A percentile compares a stretch with the other conserved stretches of the same genome.
These are phyloP conservation scores for Nigrospora oryzae DNA, from an alignment of 2,329 filamentous ascomycete species.

Conservation along the genomic window DNA sequence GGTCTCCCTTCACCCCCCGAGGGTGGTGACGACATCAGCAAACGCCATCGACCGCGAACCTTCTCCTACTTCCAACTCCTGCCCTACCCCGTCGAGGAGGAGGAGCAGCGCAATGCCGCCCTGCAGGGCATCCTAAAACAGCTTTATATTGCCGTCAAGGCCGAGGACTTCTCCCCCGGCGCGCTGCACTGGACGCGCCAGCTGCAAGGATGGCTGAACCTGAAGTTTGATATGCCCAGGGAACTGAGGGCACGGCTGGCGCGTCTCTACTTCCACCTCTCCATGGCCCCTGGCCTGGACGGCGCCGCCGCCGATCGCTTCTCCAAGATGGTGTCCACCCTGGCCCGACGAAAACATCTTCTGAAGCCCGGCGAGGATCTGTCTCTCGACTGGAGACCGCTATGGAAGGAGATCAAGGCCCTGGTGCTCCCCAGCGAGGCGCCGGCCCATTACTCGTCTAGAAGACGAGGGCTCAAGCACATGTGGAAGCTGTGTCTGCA, in stretches of 20 bases:
- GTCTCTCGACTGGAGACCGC: slow-evolving; percentile 83
- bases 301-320: slow-evolving; percentile 78
- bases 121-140: slow-evolving; percentile 85
- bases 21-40: slow-evolving; percentile 39
- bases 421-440: slow-evolving; percentile 83
- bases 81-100: slow-evolving; percentile 81
- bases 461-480: slow-evolving; percentile 50
- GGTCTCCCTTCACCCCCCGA: slow-evolving; percentile 47
- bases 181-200: slow-evolving; percentile 96
- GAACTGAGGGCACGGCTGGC: slow-evolving; percentile 76
- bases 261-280: slow-evolving; percentile 88
- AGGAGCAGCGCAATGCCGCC: slow-evolving; percentile 66
- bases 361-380: slow-evolving; percentile 84
- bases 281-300: slow-evolving; percentile 84
- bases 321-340: slow-evolving; percentile 87
- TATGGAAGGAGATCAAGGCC: slow-evolving; percentile 88
- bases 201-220: slow-evolving; percentile 85
- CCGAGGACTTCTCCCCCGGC: slow-evolving; percentile 89
- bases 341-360: slow-evolving; percentile 95
- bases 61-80: slow-evolving; percentile 89
- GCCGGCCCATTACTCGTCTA: slow-evolving; percentile 51
- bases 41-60: slow-evolving; percentile 74
- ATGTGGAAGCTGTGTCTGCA: slow-evolving; percentile 86
- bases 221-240: slow-evolving; percentile 94
- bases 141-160: slow-evolving; percentile 83